Evolutionary conservation across 2,329 filamentous ascomycete genomes (phyloP), one percentile per base, ranked within the genome.

Genomic region (Penicillium sp.): DNA sequence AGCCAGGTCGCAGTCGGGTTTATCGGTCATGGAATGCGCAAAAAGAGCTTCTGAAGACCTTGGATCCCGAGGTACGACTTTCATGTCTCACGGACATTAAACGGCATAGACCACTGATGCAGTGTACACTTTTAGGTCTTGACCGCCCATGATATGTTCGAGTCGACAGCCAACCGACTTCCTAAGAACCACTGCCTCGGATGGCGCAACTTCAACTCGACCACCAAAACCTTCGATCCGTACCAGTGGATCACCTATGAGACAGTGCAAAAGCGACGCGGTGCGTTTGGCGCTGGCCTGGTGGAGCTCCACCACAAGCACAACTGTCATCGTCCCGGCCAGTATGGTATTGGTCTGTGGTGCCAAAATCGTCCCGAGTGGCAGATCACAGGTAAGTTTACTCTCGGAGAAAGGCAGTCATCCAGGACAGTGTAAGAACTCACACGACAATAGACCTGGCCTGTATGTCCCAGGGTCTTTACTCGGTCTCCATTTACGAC

Each of bases 401-500:
- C 9, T 12, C 5, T 29, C 4, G 12, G n/a, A 3, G 6, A 10
- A n/a, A n/a, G n/a, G n/a, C n/a, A n/a, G n/a, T n/a, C n/a, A 18
- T 16, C 14, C 86, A 92, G 96, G 71, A 70, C 96, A 57, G 92
- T 79, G 26, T 82, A n/a, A 13, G n/a, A 11, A 27, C 11, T 27
- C 6, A 27, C 25, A n/a, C 12, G 6, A 13, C 9, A 13, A 11
- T 27, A 86, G 90, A 96, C 71, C 70, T 96, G 57, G 92, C 79
- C 26, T 82, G 85, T 60, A 80, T 85, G 68, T 92, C 88, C 9
- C 92, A 96, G 65, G 79, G 83, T 6, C 77, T 96, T 18, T 96
- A 76, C 67, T 85, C 84, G 14, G 88, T 98, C 38, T 95, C 90
- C 4, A 82, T 98, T 34, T 98, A 98, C 71, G 92, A 96, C 65